Percentiles rank a stretch among this genome's conserved stretches.
phyloP scores from a whole-genome alignment of 306 rosid genomes.

The Rosa persica region DNA sequence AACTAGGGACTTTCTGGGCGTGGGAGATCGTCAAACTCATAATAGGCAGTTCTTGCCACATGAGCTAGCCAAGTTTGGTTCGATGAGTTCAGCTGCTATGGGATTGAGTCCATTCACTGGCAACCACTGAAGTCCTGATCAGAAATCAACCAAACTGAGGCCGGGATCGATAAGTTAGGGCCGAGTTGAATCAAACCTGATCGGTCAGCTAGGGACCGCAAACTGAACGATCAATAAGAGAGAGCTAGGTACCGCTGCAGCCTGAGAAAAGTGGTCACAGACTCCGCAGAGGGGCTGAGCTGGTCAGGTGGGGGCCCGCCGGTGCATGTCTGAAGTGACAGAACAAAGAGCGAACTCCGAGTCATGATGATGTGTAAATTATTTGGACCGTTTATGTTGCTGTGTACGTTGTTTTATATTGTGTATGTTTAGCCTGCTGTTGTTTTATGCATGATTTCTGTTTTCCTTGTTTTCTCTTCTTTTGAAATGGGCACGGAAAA shows the following conservation, averaged over 20 bases:
- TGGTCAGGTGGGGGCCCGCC: constrained; percentile 26
- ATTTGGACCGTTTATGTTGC: background rate
- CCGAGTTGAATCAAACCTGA: constrained; percentile 20
- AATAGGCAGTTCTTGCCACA: constrained; percentile 48
- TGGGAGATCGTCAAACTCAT: constrained; percentile 31
- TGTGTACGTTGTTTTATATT: constrained; percentile 15
- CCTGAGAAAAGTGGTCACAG: background rate
- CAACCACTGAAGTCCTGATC: constrained; percentile 42
- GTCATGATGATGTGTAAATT: constrained; percentile 31
- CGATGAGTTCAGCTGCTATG: constrained; percentile 49
- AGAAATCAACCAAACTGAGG: background rate
- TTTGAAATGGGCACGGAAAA: constrained; percentile 12
- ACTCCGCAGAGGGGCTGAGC: background rate
- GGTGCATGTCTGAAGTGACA: constrained; percentile 50
- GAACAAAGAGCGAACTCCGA: constrained; percentile 30
- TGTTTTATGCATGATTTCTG: background rate
- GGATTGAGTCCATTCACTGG: constrained; percentile 64
- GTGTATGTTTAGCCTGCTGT: constrained; percentile 21
- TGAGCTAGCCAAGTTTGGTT: constrained; percentile 62
- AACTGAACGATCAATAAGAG: constrained; percentile 3
- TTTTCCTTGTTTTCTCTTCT: constrained; percentile 12
- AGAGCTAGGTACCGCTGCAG: background rate
- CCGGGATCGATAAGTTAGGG: constrained; percentile 2
- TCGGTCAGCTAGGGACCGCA: constrained; percentile 5
- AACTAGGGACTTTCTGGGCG: constrained; percentile 86